Conservation (phyloP, 2,329 filamentous ascomycete genomes). For the Penicillium freii region DNA sequence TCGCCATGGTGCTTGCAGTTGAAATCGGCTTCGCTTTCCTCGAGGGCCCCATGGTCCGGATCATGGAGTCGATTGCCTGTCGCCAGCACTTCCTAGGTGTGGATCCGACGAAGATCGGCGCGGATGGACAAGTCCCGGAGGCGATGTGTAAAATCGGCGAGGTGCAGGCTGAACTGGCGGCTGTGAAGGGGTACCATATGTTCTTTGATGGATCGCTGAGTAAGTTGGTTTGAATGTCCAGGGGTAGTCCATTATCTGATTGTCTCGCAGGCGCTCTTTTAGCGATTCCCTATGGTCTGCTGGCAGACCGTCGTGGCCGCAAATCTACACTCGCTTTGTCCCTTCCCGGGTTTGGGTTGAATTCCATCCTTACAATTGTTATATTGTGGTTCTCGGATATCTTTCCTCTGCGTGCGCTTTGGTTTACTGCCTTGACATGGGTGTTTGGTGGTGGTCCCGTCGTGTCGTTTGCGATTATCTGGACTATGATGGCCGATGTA, state of each 20-base stretch:
- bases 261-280: slow-evolving; percentile 43
- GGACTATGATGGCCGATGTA: slow-evolving; percentile 54
- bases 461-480: slow-evolving; percentile 48
- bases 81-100: slow-evolving; percentile 44
- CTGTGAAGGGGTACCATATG: slow-evolving; percentile 51
- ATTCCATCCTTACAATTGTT: slow-evolving; percentile 32
- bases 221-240: slow-evolving; percentile 19
- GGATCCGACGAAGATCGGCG: slow-evolving; percentile 45
- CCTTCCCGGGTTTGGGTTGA: slow-evolving; percentile 43
- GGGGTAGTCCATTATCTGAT: neutral
- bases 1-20: slow-evolving; percentile 44
- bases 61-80: slow-evolving; percentile 52
- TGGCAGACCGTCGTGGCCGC: slow-evolving; percentile 50
- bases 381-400: slow-evolving; percentile 41
- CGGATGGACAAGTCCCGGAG: slow-evolving; percentile 46
- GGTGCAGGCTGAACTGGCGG: slow-evolving; percentile 50
- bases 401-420: slow-evolving; percentile 49
- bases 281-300: slow-evolving; percentile 50
- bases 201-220: slow-evolving; percentile 48
- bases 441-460: slow-evolving; percentile 50
- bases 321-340: slow-evolving; percentile 46
- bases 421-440: slow-evolving; percentile 48
- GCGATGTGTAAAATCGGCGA: slow-evolving; percentile 50
- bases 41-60: slow-evolving; percentile 47
- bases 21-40: slow-evolving; percentile 48